Conservation (phyloP, 345 rosid species). For the Arabidopsis suecica region DNA sequence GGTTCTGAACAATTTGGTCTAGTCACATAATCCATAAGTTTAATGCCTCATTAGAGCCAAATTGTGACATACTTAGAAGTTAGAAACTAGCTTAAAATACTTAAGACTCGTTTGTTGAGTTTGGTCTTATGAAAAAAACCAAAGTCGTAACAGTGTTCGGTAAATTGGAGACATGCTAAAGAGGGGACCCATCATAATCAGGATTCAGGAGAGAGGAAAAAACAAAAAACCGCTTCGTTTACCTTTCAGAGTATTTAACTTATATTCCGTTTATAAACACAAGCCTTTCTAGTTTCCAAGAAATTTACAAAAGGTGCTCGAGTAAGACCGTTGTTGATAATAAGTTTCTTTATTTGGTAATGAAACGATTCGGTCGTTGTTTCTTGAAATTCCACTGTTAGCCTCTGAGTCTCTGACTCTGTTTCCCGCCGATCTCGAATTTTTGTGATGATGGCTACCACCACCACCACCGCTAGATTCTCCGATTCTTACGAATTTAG, state of each 20-base stretch:
- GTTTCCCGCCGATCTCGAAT: neutral
- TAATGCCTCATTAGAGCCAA: too few species aligned
- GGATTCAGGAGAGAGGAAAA: neutral
- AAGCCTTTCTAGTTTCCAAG: neutral
- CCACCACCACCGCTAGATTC: slow-evolving; percentile 52
- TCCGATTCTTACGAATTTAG: slow-evolving; percentile 73
- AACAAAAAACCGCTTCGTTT: neutral
- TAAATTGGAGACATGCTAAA: neutral
- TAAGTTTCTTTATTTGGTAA: neutral
- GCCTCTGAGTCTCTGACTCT: neutral
- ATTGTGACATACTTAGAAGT: too few species aligned
- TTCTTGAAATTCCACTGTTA: slow-evolving; percentile 1
- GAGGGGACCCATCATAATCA: neutral
- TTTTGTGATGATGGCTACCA: slow-evolving; percentile 40
- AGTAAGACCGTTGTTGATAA: slow-evolving; percentile 9
- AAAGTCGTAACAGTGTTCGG: neutral
- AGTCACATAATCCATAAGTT: too few species aligned
- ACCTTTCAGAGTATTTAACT: neutral
- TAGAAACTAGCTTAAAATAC: too few species aligned
- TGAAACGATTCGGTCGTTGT: neutral
- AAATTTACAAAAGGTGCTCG: slow-evolving; percentile 4
- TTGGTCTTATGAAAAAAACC: neutral
- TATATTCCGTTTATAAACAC: too few species aligned
- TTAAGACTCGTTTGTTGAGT: too few species aligned
- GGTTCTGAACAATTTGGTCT: too few species aligned